Base-by-base conservation (phyloP, 2,329 filamentous ascomycete genomes). In the Coccinonectria pachysandricola region DNA sequence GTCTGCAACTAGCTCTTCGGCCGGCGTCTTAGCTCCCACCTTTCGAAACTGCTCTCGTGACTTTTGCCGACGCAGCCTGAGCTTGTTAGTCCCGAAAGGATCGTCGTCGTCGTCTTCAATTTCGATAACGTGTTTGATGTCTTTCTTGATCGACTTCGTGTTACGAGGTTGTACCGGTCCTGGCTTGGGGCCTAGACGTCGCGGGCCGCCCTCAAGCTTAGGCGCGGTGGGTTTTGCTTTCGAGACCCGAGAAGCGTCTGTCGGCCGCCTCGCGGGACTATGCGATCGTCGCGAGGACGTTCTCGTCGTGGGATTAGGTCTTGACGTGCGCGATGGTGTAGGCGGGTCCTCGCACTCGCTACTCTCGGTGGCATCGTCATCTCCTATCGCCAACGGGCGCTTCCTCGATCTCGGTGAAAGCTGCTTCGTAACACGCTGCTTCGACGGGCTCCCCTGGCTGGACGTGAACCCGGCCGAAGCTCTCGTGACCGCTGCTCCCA, bases 71-170 rank as follows among this genome's bases (percentile, higher is more conserved):
- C 40, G 39, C 20, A 48, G 33, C 23, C 44, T 47, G 23, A 52
- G 41, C 26, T 43, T 45, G 13, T 43, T 39, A 10, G 58, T 34
- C 4, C 55, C 55, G 32, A 59, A 59, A 1, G 46, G 53, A 30
- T 56, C 49, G 15, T 56, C 48, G 0, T 50, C 39, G 5, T 36
- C 29, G 5, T 34, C 12, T 7, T 32, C 24, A 4, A 21, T 23
- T 4, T 26, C 18, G 9, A 24, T 30, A 7, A 12, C 8, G 20
- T 11, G 7, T 4, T 15, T 25, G 12, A 12, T 12, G 10, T 12
- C 13, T 7, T 11, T 21, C 4, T 9, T 23, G 8, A 6, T 23
- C n/a, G n/a, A n/a, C n/a, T n/a, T n/a, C n/a, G n/a, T n/a, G n/a
- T n/a, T n/a, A n/a, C 8, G n/a, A 21, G 10, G 28, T 12, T 12